Evolutionary conservation across 768 basidiomycete species (phyloP).

Genomic region (Lentinula sp.): DNA sequence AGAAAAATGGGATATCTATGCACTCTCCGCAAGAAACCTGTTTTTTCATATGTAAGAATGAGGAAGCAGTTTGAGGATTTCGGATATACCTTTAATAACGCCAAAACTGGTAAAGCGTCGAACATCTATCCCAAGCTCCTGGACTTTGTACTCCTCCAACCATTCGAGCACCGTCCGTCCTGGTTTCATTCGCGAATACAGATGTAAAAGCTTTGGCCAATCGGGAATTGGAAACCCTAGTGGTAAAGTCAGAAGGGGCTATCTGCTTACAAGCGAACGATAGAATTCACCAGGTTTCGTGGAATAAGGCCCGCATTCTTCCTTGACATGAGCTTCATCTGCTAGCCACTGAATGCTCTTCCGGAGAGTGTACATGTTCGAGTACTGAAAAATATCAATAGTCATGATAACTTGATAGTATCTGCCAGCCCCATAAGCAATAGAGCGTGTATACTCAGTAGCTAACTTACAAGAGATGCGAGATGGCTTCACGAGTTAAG

Average conservation of each 20-base stretch:
- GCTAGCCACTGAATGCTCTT: slow-evolving; percentile 86
- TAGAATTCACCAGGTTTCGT: slow-evolving; percentile 57
- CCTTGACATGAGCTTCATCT: slow-evolving; percentile 74
- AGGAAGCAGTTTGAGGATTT: not conserved
- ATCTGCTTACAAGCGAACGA: not conserved
- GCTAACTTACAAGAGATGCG: slow-evolving; percentile 76
- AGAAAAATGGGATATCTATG: slow-evolving; percentile 88
- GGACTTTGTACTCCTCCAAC: slow-evolving; percentile 74
- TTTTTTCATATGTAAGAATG: slow-evolving; percentile 33
- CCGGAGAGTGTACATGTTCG: slow-evolving; percentile 92
- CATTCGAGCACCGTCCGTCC: slow-evolving; percentile 83
- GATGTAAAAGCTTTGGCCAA: slow-evolving; percentile 81
- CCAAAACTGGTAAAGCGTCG: slow-evolving; percentile 96
- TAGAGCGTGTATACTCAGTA: not conserved
- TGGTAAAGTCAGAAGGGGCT: slow-evolving; percentile 1
- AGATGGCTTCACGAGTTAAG: slow-evolving; percentile 79
- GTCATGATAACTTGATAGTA: slow-evolving; percentile 97
- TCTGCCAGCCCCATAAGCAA: slow-evolving; percentile 29
- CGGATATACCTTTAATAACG: slow-evolving; percentile 75
- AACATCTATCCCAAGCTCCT: slow-evolving; percentile 75
- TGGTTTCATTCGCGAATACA: slow-evolving; percentile 82
- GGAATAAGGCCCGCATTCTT: slow-evolving; percentile 92
- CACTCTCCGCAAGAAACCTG: slow-evolving; percentile 79
- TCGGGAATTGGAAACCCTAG: slow-evolving; percentile 60
- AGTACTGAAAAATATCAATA: slow-evolving; percentile 95